A percentile compares a stretch with the other conserved stretches of the same genome.
These are phyloP conservation scores for Sporothrix luriei DNA, from an alignment of 2,329 filamentous ascomycete species.

Conservation along the genomic window DNA sequence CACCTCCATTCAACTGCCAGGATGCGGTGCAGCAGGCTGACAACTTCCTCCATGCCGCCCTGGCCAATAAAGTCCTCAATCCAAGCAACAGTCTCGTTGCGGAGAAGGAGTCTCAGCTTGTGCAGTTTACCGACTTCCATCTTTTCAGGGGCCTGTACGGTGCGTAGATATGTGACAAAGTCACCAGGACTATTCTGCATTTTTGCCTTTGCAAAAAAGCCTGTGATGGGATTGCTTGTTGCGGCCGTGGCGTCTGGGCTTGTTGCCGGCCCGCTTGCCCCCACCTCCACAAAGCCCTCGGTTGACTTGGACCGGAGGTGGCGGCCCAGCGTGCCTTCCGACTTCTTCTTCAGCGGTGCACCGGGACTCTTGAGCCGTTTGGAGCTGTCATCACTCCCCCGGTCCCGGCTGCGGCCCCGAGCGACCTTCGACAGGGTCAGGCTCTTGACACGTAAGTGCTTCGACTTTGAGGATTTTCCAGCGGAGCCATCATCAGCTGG, in stretches of 20 bases:
- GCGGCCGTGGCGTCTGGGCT: conserved; percentile 52
- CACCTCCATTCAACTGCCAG: conserved; percentile 96
- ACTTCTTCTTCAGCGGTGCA: conserved; percentile 72
- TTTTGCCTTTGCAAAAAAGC: conserved; percentile 65
- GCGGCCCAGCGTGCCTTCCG: conserved; percentile 62
- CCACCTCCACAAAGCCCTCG: conserved; percentile 66
- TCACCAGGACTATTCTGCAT: conserved; percentile 75
- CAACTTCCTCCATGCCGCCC: conserved; percentile 90
- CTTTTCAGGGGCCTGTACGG: conserved; percentile 75
- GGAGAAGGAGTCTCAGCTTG: conserved; percentile 83
- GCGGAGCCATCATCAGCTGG: conserved; percentile 40
- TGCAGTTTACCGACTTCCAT: conserved; percentile 95
- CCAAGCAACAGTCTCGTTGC: conserved; percentile 96
- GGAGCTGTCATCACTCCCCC: conserved; percentile 9
- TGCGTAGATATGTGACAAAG: conserved; percentile 82
- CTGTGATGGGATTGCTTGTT: conserved; percentile 49
- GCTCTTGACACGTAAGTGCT: conserved; percentile 69
- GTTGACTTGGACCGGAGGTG: conserved; percentile 72
- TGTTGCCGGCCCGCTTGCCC: conserved; percentile 44
- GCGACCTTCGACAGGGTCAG: conserved; percentile 71
- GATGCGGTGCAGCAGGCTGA: conserved; percentile 83
- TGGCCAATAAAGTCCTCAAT: conserved; percentile 88
- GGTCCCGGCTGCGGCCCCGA: conserved; percentile 39
- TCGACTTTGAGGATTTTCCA: conserved; percentile 53
- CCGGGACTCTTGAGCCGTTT: conserved; percentile 56